A percentile compares a stretch with the other conserved stretches of the same genome.
Conservation (phyloP, 2,329 filamentous ascomycete species). For the Zopfia rhizophila region DNA sequence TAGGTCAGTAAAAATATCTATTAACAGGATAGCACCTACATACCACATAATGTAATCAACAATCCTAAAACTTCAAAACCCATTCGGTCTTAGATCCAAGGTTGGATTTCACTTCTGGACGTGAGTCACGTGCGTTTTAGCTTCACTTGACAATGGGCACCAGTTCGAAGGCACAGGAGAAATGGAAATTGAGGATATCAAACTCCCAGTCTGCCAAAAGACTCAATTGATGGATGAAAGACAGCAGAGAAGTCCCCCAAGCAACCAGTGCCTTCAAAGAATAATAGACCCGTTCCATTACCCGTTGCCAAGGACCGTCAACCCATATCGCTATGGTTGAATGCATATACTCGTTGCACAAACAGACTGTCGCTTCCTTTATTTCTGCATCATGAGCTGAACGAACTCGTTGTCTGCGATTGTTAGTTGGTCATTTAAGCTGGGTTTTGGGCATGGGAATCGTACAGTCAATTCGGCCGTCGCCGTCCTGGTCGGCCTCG, state of each 20-base stretch:
- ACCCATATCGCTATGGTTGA: constrained; percentile 38
- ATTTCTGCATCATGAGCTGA: constrained; percentile 67
- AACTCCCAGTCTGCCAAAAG: constrained; percentile 37
- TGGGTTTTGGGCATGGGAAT: constrained; percentile 11
- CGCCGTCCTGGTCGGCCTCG: constrained; percentile 72
- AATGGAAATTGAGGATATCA: constrained; percentile 46
- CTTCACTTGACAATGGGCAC: too few relatives aligned
- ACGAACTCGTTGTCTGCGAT: constrained; percentile 65
- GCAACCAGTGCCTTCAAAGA: constrained; percentile 32
- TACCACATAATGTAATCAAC: too few relatives aligned
- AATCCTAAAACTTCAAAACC: too few relatives aligned
- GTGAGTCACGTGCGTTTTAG: too few relatives aligned
- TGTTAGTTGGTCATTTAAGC: constrained; percentile 6
- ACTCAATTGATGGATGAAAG: constrained; percentile 28
- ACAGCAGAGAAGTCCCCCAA: constrained; percentile 33
- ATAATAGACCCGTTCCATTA: constrained; percentile 39
- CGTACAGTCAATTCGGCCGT: constrained; percentile 72
- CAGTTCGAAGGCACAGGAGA: constrained; percentile 36
- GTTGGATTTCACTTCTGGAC: too few relatives aligned
- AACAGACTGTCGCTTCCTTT: constrained; percentile 35
- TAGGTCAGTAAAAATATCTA: too few relatives aligned
- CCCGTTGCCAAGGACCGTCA: constrained; percentile 39
- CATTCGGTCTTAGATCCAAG: too few relatives aligned
- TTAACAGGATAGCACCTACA: too few relatives aligned
- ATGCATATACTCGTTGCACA: constrained; percentile 42